A percentile compares a stretch with the other conserved stretches of the same genome.
These are phyloP conservation scores for Talaromyces sp. DNA, from an alignment of 2,329 filamentous ascomycete genomes.

Conservation along the genomic window DNA sequence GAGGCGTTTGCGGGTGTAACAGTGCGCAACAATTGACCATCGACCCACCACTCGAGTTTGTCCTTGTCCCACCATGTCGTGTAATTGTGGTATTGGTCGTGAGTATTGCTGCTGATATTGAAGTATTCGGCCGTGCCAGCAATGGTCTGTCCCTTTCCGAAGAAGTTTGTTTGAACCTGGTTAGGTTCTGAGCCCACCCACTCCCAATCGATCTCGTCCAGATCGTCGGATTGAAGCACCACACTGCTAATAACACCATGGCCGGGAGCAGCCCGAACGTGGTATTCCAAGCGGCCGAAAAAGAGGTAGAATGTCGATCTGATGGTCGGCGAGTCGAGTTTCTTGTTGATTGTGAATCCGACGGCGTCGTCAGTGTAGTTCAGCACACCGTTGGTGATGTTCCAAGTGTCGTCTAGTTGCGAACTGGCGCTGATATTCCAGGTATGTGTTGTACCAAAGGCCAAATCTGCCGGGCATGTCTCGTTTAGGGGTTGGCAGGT, in stretches of 20 bases:
- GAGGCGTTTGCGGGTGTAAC: slow-evolving; percentile 59
- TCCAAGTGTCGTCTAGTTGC: slow-evolving; percentile 60
- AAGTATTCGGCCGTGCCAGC: slow-evolving; percentile 66
- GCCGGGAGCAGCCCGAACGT: slow-evolving; percentile 73
- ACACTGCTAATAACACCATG: slow-evolving; percentile 76
- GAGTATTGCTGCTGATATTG: slow-evolving; percentile 58
- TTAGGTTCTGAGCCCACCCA: slow-evolving; percentile 42
- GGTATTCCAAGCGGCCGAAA: slow-evolving; percentile 75
- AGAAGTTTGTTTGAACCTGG: slow-evolving; percentile 85
- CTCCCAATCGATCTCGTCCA: slow-evolving; percentile 81
- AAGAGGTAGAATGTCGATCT: slow-evolving; percentile 81
- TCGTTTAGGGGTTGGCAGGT: slow-evolving; percentile 73
- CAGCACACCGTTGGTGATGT: slow-evolving; percentile 65
- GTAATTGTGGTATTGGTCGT: slow-evolving; percentile 47
- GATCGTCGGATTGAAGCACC: slow-evolving; percentile 77
- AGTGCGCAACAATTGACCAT: slow-evolving; percentile 61
- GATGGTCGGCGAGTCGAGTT: slow-evolving; percentile 75
- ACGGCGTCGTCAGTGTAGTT: slow-evolving; percentile 64
- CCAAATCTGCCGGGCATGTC: slow-evolving; percentile 69
- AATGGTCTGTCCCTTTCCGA: slow-evolving; percentile 80
- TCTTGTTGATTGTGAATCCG: slow-evolving; percentile 67
- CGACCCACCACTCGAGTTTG: slow-evolving; percentile 65
- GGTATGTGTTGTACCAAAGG: slow-evolving; percentile 61
- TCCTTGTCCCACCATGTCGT: slow-evolving; percentile 66
- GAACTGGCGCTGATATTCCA: slow-evolving; percentile 63